These are phyloP conservation scores for Euphrasia arctica DNA, from an alignment of 305 asterid species.

Conservation along the genomic window DNA sequence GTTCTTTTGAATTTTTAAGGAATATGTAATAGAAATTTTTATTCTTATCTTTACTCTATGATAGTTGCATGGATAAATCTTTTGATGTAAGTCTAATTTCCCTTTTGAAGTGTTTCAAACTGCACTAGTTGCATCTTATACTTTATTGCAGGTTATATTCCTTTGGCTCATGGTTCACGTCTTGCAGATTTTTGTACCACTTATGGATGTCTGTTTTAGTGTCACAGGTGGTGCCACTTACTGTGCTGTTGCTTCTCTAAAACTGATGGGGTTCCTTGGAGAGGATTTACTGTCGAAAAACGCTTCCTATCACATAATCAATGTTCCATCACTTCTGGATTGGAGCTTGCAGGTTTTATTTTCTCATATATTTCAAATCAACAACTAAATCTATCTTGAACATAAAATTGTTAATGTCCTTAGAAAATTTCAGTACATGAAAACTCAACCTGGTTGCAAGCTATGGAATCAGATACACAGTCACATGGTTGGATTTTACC, in stretches of 20 bases:
- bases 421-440: conserved; percentile 6
- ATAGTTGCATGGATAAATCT: background rate
- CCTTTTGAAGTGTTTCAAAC: conserved; percentile 1
- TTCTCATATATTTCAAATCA: conserved; percentile 22
- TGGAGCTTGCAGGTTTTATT: conserved; percentile 81
- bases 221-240: conserved; percentile 99
- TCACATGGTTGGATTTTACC: no score
- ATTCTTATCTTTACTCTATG: background rate
- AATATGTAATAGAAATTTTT: background rate
- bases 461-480: background rate
- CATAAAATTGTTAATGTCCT: conserved; percentile 5
- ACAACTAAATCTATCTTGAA: conserved; percentile 13
- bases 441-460: conserved; percentile 11
- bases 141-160: conserved; percentile 17
- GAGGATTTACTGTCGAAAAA: conserved; percentile 49
- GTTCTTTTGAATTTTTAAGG: background rate
- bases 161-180: conserved; percentile 14
- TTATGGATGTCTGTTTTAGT: conserved; percentile 65
- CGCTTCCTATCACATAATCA: conserved; percentile 41
- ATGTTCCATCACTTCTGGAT: conserved; percentile 71
- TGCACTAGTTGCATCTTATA: conserved; percentile 8
- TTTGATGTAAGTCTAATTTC: background rate
- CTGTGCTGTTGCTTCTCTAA: conserved; percentile 96
- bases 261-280: conserved; percentile 84
- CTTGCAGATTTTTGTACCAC: conserved; percentile 36